Evolutionary conservation across 768 basidiomycete genomes (phyloP), one percentile per base, ranked within the genome.

Genomic region (Psilocybe cubensis): DNA sequence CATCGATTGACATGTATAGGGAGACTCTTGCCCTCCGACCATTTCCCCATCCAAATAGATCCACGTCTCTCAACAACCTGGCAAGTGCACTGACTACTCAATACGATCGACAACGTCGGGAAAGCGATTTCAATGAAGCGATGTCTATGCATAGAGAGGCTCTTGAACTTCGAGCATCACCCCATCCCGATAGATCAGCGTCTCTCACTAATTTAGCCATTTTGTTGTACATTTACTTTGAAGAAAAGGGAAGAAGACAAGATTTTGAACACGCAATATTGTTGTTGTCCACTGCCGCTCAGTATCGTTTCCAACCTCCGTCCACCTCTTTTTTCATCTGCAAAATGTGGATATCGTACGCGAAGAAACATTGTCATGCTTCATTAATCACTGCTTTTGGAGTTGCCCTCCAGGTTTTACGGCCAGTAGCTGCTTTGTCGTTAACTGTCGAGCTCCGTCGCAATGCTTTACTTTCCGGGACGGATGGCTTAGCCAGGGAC

Each of bases 171-270:
- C 29, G 5, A 31, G 5, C 12, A 6, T 5, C 29, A 31, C 29
- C 29, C 29, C 5, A 31, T 31, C 29, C 29, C 29, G 5, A 31
- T 31, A 5, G 29, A 31, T 31, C 29, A 5, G 12, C 29, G 29
- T 31, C 29, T 4, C 45, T 44, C 48, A 58, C 46, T 31, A 58
- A 58, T 29, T 51, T 58, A 4, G 57, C 57, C n/a, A n/a, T n/a
- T n/a, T n/a, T n/a, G n/a, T n/a, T n/a, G n/a, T n/a, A n/a, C n/a
- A n/a, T n/a, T n/a, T n/a, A n/a, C n/a, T n/a, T n/a, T n/a, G n/a
- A n/a, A n/a, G n/a, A n/a, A n/a, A n/a, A n/a, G n/a, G n/a, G n/a
- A n/a, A n/a, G n/a, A n/a, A n/a, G n/a, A n/a, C n/a, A 9, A 14
- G 35, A 38, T 9, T 4, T 38, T n/a, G 35, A 38, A 14, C 14